phyloP scores from a whole-genome alignment of 148 eudicot genomes.

The Hydrangea macrophylla region DNA sequence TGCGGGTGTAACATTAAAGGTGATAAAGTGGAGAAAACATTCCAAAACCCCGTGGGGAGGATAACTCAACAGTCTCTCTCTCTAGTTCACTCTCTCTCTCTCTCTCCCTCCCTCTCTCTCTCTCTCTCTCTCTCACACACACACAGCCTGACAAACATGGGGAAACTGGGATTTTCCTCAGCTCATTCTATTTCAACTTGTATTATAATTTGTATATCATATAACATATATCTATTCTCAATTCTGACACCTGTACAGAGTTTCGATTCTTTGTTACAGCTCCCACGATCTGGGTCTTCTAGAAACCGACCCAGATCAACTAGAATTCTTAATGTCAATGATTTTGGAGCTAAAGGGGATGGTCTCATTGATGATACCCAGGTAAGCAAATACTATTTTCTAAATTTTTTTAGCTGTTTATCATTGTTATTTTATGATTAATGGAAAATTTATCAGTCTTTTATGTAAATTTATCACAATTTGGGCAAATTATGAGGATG shows the following conservation, averaged over 20 bases:
- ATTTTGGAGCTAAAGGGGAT: conserved; percentile 55
- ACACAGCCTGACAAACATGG: background rate
- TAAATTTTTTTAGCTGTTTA: too few species aligned
- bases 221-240: conserved; percentile 12
- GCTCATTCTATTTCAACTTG: background rate
- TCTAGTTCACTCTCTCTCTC: too few species aligned
- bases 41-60: too few species aligned
- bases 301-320: conserved; percentile 17
- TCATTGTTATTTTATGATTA: too few species aligned
- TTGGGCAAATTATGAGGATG: too few species aligned
- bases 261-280: conserved; percentile 41
- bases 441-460: too few species aligned
- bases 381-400: conserved; percentile 24
- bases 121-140: too few species aligned
- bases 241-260: conserved; percentile 23
- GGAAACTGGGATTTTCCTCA: conserved; percentile 7
- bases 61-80: too few species aligned
- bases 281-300: conserved; percentile 32
- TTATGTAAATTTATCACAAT: too few species aligned
- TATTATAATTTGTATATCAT: background rate
- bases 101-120: too few species aligned
- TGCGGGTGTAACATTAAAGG: too few species aligned
- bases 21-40: too few species aligned
- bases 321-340: conserved; percentile 26
- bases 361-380: conserved; percentile 59